Base-by-base conservation (phyloP, 495 filamentous ascomycete species). In the Lepidopterella palustris region DNA sequence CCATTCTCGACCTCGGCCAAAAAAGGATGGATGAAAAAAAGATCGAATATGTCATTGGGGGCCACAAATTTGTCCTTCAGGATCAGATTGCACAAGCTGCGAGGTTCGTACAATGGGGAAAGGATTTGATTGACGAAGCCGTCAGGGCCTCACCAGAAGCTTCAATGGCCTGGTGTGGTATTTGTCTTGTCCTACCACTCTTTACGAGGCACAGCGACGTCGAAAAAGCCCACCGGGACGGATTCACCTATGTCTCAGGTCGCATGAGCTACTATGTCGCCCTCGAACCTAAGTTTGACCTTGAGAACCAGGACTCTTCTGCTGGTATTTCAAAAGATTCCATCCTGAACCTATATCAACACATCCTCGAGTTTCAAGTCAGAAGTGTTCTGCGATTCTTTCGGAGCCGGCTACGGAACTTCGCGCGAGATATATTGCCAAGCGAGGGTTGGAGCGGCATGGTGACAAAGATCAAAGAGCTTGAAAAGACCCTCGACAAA, bases 111-210 rank as follows among this genome's bases (percentile, higher is more conserved):
- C 31, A 55, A n/a, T 59, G 62, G 59, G 53, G 35, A 5, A 65
- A 68, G 53, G 60, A 48, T 47, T 66, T 29, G 28, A 59, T 70
- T 28, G 59, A 45, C 27, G 47, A 57, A 3, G 68, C 63, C 27
- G 63, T 69, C 26, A 64, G 51, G 35, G 58, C 39, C 0, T 66
- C 60, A 4, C 67, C 68, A 1, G 59, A 66, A 32, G 69, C 68
- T 21, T 66, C 65, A 8, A 51, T 69, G 45, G 63, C 42, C 10
- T 70, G 62, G 66, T 63, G 61, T 20, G 66, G 68, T 53, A 55
- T 72, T 31, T 67, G 58, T 25, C 35, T 70, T 6, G 27, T 69
- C 47, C 68, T 72, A 32, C 68, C 68, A 5, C 56, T 72, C 32
- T 57, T 72, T 20, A 70, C 61, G 0, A 68, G 65, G 23, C 57